These are phyloP conservation scores for Serendipita sp. DNA, from an alignment of 768 basidiomycete species.

Conservation along the genomic window DNA sequence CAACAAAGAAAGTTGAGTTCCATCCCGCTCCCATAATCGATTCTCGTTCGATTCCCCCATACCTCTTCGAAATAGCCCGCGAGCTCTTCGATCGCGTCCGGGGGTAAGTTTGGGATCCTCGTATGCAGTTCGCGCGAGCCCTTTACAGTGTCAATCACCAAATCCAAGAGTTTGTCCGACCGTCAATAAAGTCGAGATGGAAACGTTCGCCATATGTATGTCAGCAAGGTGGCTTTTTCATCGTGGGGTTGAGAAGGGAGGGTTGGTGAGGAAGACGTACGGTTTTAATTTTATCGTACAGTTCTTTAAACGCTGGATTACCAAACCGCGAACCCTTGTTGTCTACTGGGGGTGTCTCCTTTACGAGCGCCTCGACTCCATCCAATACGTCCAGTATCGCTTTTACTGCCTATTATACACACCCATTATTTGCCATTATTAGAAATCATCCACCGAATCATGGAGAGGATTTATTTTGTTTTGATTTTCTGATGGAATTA, in stretches of 20 bases:
- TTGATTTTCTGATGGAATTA: background rate
- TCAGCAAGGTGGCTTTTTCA: background rate
- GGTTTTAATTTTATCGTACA: conserved; percentile 68
- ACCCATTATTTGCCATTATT: background rate
- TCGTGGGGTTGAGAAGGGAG: background rate
- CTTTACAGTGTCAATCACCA: conserved; percentile 21
- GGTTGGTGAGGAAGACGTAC: conserved; percentile 23
- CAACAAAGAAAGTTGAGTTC: conserved; percentile 95
- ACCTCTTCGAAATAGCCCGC: conserved; percentile 67
- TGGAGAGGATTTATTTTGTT: background rate
- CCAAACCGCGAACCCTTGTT: conserved; percentile 88
- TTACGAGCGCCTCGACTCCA: conserved; percentile 46
- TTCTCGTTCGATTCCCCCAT: conserved; percentile 83
- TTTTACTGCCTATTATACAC: conserved; percentile 36
- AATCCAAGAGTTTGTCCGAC: background rate
- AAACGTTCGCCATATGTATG: background rate
- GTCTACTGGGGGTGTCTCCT: conserved; percentile 67
- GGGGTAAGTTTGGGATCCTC: conserved; percentile 38
- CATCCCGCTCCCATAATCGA: conserved; percentile 99
- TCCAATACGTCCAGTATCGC: conserved; percentile 51
- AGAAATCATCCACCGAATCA: background rate
- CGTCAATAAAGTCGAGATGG: too few relatives aligned
- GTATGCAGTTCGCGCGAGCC: conserved; percentile 41
- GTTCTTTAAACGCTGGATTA: conserved; percentile 88
- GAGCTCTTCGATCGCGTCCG: conserved; percentile 48